Evolutionary conservation across 257 asterid genomes (phyloP).

Genomic region (Petunia axillaris): DNA sequence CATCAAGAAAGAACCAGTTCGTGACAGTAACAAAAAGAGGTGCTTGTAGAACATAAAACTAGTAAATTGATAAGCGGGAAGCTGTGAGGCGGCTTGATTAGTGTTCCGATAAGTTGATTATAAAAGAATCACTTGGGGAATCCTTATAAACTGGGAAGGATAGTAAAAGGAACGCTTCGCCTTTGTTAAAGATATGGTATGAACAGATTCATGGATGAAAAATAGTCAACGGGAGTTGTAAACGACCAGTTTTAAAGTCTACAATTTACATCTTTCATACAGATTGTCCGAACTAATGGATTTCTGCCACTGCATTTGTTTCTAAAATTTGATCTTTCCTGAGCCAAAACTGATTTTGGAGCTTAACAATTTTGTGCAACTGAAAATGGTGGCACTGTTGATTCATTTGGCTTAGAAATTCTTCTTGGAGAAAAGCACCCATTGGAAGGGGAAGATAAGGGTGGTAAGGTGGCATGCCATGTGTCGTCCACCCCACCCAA

Average conservation of each 20-base stretch:
- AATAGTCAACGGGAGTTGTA: neutral
- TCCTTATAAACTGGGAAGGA: neutral
- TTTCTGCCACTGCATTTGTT: neutral
- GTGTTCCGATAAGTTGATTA: neutral
- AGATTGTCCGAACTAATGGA: neutral
- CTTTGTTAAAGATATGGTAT: neutral
- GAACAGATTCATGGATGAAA: neutral
- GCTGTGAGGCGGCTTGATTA: neutral
- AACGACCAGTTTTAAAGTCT: neutral
- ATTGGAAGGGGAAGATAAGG: no score
- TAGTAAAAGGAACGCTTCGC: neutral
- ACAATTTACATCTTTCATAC: neutral
- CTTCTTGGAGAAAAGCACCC: no score
- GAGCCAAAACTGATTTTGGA: no score
- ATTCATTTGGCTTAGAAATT: no score
- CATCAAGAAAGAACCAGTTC: conserved; percentile 4
- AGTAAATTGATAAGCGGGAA: neutral
- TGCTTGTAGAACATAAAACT: neutral
- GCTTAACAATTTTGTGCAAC: no score
- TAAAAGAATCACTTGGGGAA: neutral
- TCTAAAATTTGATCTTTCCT: no score
- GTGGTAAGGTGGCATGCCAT: no score
- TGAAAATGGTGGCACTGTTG: no score
- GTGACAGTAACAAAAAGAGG: conserved; percentile 1
- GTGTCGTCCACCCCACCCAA: no score